Evolutionary conservation across 1,139 yeast species (phyloP).

Genomic region (Saccharomycopsis hybrid): DNA sequence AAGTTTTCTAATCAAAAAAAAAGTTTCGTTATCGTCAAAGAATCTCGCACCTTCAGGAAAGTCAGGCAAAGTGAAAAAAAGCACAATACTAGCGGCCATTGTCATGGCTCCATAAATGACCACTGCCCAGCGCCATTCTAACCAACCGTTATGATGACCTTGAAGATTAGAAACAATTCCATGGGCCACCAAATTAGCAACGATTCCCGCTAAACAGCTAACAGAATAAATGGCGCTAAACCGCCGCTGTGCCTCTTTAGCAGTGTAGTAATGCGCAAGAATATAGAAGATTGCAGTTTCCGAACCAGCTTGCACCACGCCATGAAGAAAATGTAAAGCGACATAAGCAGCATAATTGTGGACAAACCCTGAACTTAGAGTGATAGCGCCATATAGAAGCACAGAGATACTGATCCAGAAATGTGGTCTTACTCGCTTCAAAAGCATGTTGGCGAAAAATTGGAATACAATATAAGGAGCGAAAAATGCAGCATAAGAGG

Average conservation of each 20-base stretch:
- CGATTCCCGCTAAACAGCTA: slow-evolving; percentile 72
- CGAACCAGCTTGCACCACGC: slow-evolving; percentile 61
- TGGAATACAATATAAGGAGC: slow-evolving; percentile 68
- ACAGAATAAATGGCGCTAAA: slow-evolving; percentile 34
- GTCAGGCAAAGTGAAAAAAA: slow-evolving; percentile 64
- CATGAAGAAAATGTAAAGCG: slow-evolving; percentile 56
- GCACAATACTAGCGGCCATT: slow-evolving; percentile 49
- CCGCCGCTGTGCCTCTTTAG: slow-evolving; percentile 16
- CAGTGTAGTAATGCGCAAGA: slow-evolving; percentile 34
- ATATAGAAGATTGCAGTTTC: slow-evolving; percentile 71
- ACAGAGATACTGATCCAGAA: slow-evolving; percentile 29
- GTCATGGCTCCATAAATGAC: slow-evolving; percentile 70
- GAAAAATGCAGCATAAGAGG: slow-evolving; percentile 57
- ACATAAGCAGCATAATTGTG: slow-evolving; percentile 50
- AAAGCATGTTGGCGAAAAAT: slow-evolving; percentile 54
- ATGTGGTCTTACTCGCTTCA: slow-evolving; percentile 59
- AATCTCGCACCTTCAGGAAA: slow-evolving; percentile 56
- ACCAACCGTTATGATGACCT: slow-evolving; percentile 38
- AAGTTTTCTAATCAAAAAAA: slow-evolving; percentile 35
- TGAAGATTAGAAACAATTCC: slow-evolving; percentile 43
- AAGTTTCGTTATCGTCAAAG: slow-evolving; percentile 35
- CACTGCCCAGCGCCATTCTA: slow-evolving; percentile 68
- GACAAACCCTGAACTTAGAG: slow-evolving; percentile 61
- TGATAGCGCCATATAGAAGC: slow-evolving; percentile 41
- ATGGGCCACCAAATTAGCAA: slow-evolving; percentile 68